A percentile compares a stretch with the other conserved stretches of the same genome.
Conservation (phyloP, 495 filamentous ascomycete genomes). For the Aspergillus nidulans region DNA sequence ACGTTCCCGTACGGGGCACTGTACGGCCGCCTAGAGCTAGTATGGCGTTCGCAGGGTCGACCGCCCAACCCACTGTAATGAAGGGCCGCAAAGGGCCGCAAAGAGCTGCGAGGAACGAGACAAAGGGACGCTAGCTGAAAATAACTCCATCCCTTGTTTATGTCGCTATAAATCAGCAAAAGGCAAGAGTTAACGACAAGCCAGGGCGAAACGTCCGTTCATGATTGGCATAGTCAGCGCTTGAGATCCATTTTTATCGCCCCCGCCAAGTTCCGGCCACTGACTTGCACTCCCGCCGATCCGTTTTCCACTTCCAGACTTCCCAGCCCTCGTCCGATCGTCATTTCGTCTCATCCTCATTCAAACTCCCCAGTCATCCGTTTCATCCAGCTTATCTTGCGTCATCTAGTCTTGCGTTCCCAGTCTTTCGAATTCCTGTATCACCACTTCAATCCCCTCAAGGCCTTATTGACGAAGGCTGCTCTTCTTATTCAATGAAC, state of each 20-base stretch:
- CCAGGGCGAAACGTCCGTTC: conserved; percentile 29
- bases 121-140: not conserved
- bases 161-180: not conserved
- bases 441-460: not conserved
- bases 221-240: conserved; percentile 4
- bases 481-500: conserved; percentile 36
- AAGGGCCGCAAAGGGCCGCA: not conserved
- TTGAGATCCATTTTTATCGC: conserved; percentile 6
- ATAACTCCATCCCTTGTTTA: not conserved
- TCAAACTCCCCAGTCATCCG: not conserved
- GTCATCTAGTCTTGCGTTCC: not conserved
- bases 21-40: not conserved
- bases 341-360: conserved; percentile 7
- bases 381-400: conserved; percentile 1
- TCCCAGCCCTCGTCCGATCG: not conserved
- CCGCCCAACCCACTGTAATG: not conserved
- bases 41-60: not conserved
- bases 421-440: not conserved
- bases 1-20: not conserved
- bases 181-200: not conserved
- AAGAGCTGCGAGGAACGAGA: not conserved
- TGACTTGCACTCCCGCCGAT: not conserved
- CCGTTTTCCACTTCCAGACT: not conserved
- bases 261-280: conserved; percentile 11
- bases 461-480: conserved; percentile 9